A percentile compares a stretch with the other conserved stretches of the same genome.
phyloP scores from a whole-genome alignment of 129 eudicot genomes.

The Scalesia atractyloides region DNA sequence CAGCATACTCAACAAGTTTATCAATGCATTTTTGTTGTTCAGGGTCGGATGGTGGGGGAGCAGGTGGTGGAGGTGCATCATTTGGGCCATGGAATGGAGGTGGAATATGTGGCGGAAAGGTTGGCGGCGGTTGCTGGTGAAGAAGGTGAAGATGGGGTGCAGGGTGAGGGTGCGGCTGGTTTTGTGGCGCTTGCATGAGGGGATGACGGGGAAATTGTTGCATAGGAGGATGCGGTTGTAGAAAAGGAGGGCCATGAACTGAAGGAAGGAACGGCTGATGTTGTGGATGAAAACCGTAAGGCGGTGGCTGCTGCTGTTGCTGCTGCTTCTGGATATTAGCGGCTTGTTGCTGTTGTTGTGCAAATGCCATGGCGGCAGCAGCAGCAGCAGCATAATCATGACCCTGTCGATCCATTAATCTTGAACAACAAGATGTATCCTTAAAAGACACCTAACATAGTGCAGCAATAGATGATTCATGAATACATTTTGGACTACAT shows the following conservation, averaged over 20 bases:
- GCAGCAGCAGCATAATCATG: slow-evolving; percentile 91
- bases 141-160: slow-evolving; percentile 68
- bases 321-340: slow-evolving; percentile 62
- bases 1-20: slow-evolving; percentile 87
- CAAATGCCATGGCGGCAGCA: slow-evolving; percentile 83
- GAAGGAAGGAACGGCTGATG: slow-evolving; percentile 84
- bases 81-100: slow-evolving; percentile 65
- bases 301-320: slow-evolving; percentile 63
- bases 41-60: slow-evolving; percentile 92
- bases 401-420: slow-evolving; percentile 76
- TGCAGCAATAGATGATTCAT: not conserved
- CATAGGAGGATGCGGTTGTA: slow-evolving; percentile 81
- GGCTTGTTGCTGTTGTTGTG: slow-evolving; percentile 85
- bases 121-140: slow-evolving; percentile 67
- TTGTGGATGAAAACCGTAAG: slow-evolving; percentile 85
- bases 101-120: slow-evolving; percentile 71
- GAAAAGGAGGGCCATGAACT: slow-evolving; percentile 80
- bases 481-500: not conserved
- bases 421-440: slow-evolving; percentile 19
- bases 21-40: slow-evolving; percentile 93
- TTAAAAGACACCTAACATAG: slow-evolving; percentile 19
- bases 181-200: slow-evolving; percentile 62
- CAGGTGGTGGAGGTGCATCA: slow-evolving; percentile 76
- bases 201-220: slow-evolving; percentile 82
- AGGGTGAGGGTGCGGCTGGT: slow-evolving; percentile 72